phyloP scores from a whole-genome alignment of 2,329 filamentous ascomycete genomes.

The Fusarium oxysporum region DNA sequence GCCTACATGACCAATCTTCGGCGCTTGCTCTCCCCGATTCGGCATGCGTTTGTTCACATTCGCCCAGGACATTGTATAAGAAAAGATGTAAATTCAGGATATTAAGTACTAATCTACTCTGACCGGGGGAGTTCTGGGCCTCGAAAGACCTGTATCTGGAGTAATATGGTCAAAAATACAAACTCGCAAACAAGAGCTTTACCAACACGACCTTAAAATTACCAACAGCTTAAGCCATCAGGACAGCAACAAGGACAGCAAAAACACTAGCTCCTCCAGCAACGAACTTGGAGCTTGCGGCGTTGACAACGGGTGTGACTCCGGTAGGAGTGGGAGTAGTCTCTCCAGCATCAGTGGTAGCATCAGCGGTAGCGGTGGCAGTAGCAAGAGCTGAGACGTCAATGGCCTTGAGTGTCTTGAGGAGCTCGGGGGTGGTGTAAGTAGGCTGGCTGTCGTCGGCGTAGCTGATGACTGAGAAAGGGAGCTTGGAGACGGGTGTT shows the following conservation, averaged over 20 bases:
- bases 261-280: conserved; percentile 11
- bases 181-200: background rate
- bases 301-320: conserved; percentile 16
- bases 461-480: conserved; percentile 44
- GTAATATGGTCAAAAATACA: background rate
- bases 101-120: conserved; percentile 1
- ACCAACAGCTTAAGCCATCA: conserved; percentile 11
- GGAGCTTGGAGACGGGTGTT: conserved; percentile 41
- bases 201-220: background rate
- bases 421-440: conserved; percentile 46
- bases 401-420: conserved; percentile 44
- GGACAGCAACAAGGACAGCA: conserved; percentile 12
- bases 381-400: conserved; percentile 9
- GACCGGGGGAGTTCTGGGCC: background rate
- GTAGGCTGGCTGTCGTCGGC: conserved; percentile 29
- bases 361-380: conserved; percentile 11
- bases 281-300: conserved; percentile 18
- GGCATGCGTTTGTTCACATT: background rate
- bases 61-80: too few relatives aligned
- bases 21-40: background rate
- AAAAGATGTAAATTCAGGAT: background rate
- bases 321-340: conserved; percentile 5
- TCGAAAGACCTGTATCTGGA: background rate
- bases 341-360: background rate
- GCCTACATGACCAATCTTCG: conserved; percentile 1